Base-by-base conservation (phyloP, 331 rosid species). In the Acacia concinna region DNA sequence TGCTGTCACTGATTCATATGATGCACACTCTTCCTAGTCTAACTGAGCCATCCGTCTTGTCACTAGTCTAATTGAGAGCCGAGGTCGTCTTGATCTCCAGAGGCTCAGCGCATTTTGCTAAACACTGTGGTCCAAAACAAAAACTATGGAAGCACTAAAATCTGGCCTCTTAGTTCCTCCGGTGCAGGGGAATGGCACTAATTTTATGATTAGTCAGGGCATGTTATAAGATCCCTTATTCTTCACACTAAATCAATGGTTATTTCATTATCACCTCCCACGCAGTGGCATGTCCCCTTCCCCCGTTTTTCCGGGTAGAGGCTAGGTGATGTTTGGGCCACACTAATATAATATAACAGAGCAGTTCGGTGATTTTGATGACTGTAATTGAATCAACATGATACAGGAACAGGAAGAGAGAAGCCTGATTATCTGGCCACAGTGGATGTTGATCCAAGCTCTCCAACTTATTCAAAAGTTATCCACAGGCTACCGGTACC, bases 351-450 rank as follows among this genome's bases (percentile, higher is more conserved):
- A 60, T 1, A 60, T 30, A 14, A 30, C 40, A 30, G 6, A 31
- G 10, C 23, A 6, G 12, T 20, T 35, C 2, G 71, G 4, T 83
- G 56, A 8, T 31, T 75, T 41, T 17, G 73, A 27, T 59, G 1
- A 23, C 62, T 80, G 73, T 57, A 64, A 65, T 46, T 80, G 73
- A 68, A 64, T 69, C 5, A 8, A 75, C 43, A 8, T 31, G 64
- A 68, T n/a, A 49, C 85, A 95, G 99, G 99, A 65, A 95, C 99
- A 0, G 99, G 97, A 88, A 88, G 64, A 41, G 79, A 90, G 85
- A 93, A 93, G 84, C 96, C 99, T 21, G 98, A 95, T 38, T 95
- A 95, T 82, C 73, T 95, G 80, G 99, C 99, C 51, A 95, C 99
- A 0, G 97, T 95, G 73, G 99, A 95, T 18, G 80, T 89, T 6